phyloP scores from a whole-genome alignment of 495 filamentous ascomycete species.

The Aspergillus sclerotioniger region DNA sequence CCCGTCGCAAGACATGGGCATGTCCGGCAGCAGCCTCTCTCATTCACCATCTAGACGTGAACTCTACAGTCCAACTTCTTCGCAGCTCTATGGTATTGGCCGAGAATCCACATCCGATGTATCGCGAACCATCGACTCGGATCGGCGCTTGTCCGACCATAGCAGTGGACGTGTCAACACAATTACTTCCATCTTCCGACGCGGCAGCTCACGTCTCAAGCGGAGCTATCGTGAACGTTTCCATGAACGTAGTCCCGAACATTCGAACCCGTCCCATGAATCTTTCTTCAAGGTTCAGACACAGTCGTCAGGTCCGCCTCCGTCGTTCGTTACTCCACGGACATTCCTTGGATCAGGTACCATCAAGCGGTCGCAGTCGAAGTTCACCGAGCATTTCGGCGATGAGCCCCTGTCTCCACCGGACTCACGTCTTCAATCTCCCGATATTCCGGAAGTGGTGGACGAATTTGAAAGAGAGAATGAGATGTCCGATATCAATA shows the following conservation, averaged over 20 bases:
- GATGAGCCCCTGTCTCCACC: slow-evolving; percentile 80
- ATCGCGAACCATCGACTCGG: slow-evolving; percentile 36
- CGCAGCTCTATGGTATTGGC: slow-evolving; percentile 51
- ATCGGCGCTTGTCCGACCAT: slow-evolving; percentile 49
- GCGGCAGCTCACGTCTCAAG: slow-evolving; percentile 58
- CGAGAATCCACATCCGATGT: slow-evolving; percentile 46
- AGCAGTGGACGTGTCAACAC: slow-evolving; percentile 42
- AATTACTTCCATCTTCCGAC: slow-evolving; percentile 73
- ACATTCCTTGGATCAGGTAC: slow-evolving; percentile 49
- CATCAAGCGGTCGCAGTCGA: slow-evolving; percentile 77
- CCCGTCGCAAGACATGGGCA: slow-evolving; percentile 42
- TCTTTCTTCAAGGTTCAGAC: slow-evolving; percentile 58
- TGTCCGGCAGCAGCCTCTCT: slow-evolving; percentile 56
- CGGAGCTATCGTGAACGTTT: slow-evolving; percentile 57
- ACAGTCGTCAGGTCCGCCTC: slow-evolving; percentile 34
- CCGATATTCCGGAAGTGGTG: slow-evolving; percentile 38
- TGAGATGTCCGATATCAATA: slow-evolving; percentile 21
- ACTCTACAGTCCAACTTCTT: slow-evolving; percentile 50
- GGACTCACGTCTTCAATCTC: slow-evolving; percentile 74
- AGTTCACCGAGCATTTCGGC: slow-evolving; percentile 90
- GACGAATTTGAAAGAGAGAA: slow-evolving; percentile 29
- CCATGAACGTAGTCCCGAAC: slow-evolving; percentile 50
- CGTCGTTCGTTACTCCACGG: slow-evolving; percentile 39
- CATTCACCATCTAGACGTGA: slow-evolving; percentile 53
- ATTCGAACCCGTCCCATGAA: slow-evolving; percentile 85